phyloP scores from a whole-genome alignment of 768 basidiomycete species.

The Flagelloscypha sp. region DNA sequence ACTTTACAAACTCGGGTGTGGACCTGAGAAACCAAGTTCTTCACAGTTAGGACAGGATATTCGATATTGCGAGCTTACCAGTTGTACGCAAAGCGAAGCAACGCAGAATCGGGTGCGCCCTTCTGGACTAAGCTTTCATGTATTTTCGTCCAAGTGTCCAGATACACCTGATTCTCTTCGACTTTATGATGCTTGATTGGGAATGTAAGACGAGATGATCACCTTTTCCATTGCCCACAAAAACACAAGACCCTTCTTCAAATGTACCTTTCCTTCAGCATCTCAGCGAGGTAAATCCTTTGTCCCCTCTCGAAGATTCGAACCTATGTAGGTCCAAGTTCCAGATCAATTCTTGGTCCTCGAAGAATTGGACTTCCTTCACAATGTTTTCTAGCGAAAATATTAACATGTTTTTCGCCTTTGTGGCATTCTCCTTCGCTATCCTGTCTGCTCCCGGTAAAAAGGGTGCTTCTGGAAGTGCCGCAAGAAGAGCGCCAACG shows the following conservation, averaged over 20 bases:
- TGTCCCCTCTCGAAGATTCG: slow-evolving; percentile 52
- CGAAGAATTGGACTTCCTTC: slow-evolving; percentile 54
- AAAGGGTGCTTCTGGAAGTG: slow-evolving; percentile 43
- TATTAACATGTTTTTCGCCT: slow-evolving; percentile 39
- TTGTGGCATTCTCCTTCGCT: too few relatives aligned
- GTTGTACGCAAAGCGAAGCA: slow-evolving; percentile 46
- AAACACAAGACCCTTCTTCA: slow-evolving; percentile 60
- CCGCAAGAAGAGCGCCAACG: slow-evolving; percentile 55
- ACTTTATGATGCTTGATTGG: too few relatives aligned
- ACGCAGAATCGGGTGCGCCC: slow-evolving; percentile 17
- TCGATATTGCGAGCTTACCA: too few relatives aligned
- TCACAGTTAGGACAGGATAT: not conserved
- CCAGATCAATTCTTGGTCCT: slow-evolving; percentile 35
- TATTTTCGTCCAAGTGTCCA: slow-evolving; percentile 59
- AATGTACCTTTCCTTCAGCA: slow-evolving; percentile 42
- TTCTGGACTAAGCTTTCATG: slow-evolving; percentile 12
- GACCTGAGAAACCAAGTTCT: slow-evolving; percentile 7
- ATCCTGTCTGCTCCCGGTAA: too few relatives aligned
- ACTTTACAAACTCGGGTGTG: slow-evolving; percentile 39
- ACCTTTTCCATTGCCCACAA: slow-evolving; percentile 80
- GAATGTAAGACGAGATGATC: too few relatives aligned
- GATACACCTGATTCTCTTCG: slow-evolving; percentile 69
- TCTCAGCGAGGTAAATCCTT: slow-evolving; percentile 66
- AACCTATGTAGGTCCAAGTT: slow-evolving; percentile 37
- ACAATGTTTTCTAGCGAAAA: slow-evolving; percentile 51